These are phyloP conservation scores for Silene latifolia DNA, from an alignment of 148 eudicot species.

Conservation along the genomic window DNA sequence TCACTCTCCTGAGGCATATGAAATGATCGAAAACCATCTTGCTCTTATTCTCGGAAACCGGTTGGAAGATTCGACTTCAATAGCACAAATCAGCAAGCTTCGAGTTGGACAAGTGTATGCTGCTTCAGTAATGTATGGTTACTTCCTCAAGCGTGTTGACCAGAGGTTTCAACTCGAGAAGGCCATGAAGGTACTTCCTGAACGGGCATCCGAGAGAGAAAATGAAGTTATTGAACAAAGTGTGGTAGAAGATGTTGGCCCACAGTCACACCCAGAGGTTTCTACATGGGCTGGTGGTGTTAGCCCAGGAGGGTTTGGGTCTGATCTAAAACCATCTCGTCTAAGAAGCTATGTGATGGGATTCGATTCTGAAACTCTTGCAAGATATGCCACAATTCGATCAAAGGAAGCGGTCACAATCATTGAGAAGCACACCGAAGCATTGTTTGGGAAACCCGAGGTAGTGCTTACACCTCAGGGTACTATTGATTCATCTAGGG, in stretches of 20 bases:
- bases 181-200: conserved; percentile 74
- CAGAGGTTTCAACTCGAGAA: conserved; percentile 94
- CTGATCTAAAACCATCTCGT: conserved; percentile 60
- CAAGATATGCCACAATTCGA: conserved; percentile 67
- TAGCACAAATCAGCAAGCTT: conserved; percentile 80
- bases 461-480: conserved; percentile 67
- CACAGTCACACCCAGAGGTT: conserved; percentile 57
- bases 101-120: conserved; percentile 95
- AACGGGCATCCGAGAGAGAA: conserved; percentile 37
- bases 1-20: conserved; percentile 87
- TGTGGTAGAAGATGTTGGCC: conserved; percentile 20
- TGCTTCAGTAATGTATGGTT: conserved; percentile 94
- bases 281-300: conserved; percentile 49
- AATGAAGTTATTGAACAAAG: conserved; percentile 25
- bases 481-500: conserved; percentile 69
- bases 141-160: conserved; percentile 87
- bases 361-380: conserved; percentile 80
- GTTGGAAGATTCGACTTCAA: conserved; percentile 49
- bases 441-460: conserved; percentile 92
- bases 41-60: conserved; percentile 85
- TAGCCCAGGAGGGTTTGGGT: conserved; percentile 46
- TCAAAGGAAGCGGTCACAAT: conserved; percentile 79
- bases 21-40: conserved; percentile 91
- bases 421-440: conserved; percentile 91
- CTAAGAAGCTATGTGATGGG: conserved; percentile 84